Conservation (phyloP, 208 protist species). For the Leishmania martiniquensis region DNA sequence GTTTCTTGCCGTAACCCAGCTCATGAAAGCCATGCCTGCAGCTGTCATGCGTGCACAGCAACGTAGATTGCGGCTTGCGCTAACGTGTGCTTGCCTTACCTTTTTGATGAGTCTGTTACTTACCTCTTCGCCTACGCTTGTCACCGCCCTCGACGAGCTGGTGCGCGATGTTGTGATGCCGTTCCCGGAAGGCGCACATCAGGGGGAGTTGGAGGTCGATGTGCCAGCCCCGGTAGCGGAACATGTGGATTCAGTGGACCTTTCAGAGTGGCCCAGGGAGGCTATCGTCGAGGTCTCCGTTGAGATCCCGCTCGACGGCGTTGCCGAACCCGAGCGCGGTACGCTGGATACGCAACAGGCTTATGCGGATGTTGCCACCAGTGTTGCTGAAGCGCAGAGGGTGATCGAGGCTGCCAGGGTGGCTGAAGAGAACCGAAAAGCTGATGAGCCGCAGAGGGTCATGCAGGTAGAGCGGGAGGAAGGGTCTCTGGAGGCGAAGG, state of each 20-base stretch:
- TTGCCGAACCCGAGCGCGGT: not conserved
- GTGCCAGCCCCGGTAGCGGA: not conserved
- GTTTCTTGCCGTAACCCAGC: not conserved
- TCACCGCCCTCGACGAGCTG: not conserved
- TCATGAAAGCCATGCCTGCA: not conserved
- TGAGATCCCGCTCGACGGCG: not conserved
- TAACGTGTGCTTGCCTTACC: slow-evolving; percentile 2
- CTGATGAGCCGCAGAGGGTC: not conserved
- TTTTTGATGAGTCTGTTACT: not conserved
- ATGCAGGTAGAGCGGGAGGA: not conserved
- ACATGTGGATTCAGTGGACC: not conserved
- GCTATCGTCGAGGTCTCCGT: not conserved
- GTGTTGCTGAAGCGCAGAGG: not conserved
- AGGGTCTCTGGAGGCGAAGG: no score
- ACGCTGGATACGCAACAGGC: not conserved
- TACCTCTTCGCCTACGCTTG: not conserved
- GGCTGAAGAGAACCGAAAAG: not conserved
- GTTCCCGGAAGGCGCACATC: not conserved
- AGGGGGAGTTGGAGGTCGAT: not conserved
- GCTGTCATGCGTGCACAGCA: not conserved
- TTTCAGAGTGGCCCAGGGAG: no score
- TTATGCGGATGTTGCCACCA: not conserved
- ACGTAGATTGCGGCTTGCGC: not conserved
- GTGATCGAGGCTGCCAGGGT: not conserved
- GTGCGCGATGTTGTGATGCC: not conserved